phyloP scores from a whole-genome alignment of 768 basidiomycete species.

The Grammothele lineata region DNA sequence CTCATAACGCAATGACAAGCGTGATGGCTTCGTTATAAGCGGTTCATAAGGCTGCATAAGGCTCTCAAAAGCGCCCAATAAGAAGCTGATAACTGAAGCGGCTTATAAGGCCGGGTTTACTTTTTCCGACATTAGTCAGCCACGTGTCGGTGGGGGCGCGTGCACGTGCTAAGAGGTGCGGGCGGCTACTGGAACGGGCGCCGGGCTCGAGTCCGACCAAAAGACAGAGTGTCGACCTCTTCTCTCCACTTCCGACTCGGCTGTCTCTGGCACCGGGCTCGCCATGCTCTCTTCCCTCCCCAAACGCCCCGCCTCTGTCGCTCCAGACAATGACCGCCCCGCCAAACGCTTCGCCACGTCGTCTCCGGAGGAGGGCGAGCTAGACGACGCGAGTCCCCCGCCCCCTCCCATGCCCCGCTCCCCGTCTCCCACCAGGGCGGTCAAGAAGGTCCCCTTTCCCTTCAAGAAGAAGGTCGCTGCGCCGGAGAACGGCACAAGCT shows the following conservation, averaged over 20 bases:
- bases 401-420: conserved; percentile 27
- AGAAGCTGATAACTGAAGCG: too few relatives aligned
- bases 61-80: too few relatives aligned
- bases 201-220: too few relatives aligned
- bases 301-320: conserved; percentile 59
- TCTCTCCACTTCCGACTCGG: conserved; percentile 3
- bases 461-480: conserved; percentile 51
- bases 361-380: conserved; percentile 78
- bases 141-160: too few relatives aligned
- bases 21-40: too few relatives aligned
- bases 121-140: too few relatives aligned
- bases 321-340: conserved; percentile 45
- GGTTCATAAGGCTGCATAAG: too few relatives aligned
- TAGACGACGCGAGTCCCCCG: conserved; percentile 51
- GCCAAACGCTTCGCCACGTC: conserved; percentile 53
- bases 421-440: conserved; percentile 20
- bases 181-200: too few relatives aligned
- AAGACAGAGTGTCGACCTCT: conserved; percentile 17
- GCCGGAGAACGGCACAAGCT: conserved; percentile 7
- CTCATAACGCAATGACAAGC: too few relatives aligned
- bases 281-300: conserved; percentile 20
- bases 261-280: neutral
- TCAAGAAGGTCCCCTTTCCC: conserved; percentile 62
- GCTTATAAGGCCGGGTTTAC: too few relatives aligned
- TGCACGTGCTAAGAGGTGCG: too few relatives aligned